Evolutionary conservation across 2,329 filamentous ascomycete species (phyloP), one percentile per base, ranked within the genome.

Genomic region (Fusarium chuoi): DNA sequence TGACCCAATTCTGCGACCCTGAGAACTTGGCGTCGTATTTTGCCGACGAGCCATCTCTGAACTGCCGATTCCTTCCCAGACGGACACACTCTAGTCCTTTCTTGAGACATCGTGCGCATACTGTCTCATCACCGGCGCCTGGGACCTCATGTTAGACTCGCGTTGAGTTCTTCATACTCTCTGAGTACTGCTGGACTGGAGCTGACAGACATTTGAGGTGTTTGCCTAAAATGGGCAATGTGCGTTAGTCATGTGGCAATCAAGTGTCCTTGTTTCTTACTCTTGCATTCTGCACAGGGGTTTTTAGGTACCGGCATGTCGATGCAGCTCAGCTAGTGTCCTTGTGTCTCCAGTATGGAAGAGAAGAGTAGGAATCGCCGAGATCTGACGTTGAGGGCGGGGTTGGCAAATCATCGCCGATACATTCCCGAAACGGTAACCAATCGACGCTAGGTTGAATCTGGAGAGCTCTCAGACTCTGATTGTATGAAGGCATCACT

Each of bases 1-100:
- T 77, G 0, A 77, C 75, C 75, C 75, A 77, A 7, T 13, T 77
- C 26, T 77, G 73, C 5, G 70, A 58, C 1, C 70, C 63, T 3
- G 65, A 66, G 22, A 77, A 77, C 20, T 75, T 75, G 8, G 70
- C 73, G 7, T 77, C 75, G 26, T 77, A 77, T 24, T 75, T 77
- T n/a, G 75, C 75, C 0, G 75, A 77, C 0, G 75, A 77, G 4
- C 75, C 75, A 36, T 77, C 55, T 17, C 70, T 66, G 35, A 77
- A 77, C 7, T 49, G 61, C 1, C 70, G 61, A 11, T 44, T 73
- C 2, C 72, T 56, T 6, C 44, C 63, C 8, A 33, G 12, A 1
- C 75, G 72, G 5, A 74, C 28, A 15, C 75, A 77, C 3, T 72
- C 62, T 6, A 77, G 9, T 0, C 75, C 67, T n/a, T 61, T 77